A percentile compares a stretch with the other conserved stretches of the same genome.
Evolutionary conservation across 805 yeast genomes (phyloP).

Genomic region (Saturnispora galanensis): DNA sequence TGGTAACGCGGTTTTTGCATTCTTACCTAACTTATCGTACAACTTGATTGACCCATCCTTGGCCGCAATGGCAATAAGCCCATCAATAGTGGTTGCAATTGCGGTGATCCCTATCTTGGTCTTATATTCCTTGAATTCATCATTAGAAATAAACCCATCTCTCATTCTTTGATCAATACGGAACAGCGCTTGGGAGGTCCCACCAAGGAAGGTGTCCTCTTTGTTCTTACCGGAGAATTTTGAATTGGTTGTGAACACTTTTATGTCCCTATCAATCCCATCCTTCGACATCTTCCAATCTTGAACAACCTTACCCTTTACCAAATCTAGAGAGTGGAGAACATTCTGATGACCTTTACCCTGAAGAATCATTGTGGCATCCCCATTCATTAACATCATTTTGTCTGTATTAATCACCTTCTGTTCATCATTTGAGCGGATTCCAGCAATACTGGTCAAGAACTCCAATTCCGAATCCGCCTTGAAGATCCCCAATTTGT

Average conservation of each 20-base stretch:
- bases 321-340: conserved; percentile 68
- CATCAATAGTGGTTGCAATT: conserved; percentile 61
- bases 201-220: conserved; percentile 68
- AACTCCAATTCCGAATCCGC: conserved; percentile 49
- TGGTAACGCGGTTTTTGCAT: conserved; percentile 72
- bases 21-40: conserved; percentile 60
- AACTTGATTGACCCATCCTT: conserved; percentile 66
- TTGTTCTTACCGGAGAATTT: conserved; percentile 66
- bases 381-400: conserved; percentile 72
- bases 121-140: conserved; percentile 43
- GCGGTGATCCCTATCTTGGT: conserved; percentile 48
- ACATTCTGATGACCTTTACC: conserved; percentile 35
- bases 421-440: conserved; percentile 41
- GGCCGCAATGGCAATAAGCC: conserved; percentile 70
- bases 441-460: conserved; percentile 55
- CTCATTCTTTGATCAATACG: conserved; percentile 72
- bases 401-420: conserved; percentile 42
- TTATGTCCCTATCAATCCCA: conserved; percentile 31
- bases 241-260: conserved; percentile 55
- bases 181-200: conserved; percentile 56
- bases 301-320: conserved; percentile 73
- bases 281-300: conserved; percentile 56
- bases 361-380: conserved; percentile 57
- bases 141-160: conserved; percentile 46
- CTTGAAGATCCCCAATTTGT: conserved; percentile 72